Evolutionary conservation across 208 protist genomes (phyloP), one percentile per base, ranked within the genome.

Genomic region (Trypanosoma brucei): DNA sequence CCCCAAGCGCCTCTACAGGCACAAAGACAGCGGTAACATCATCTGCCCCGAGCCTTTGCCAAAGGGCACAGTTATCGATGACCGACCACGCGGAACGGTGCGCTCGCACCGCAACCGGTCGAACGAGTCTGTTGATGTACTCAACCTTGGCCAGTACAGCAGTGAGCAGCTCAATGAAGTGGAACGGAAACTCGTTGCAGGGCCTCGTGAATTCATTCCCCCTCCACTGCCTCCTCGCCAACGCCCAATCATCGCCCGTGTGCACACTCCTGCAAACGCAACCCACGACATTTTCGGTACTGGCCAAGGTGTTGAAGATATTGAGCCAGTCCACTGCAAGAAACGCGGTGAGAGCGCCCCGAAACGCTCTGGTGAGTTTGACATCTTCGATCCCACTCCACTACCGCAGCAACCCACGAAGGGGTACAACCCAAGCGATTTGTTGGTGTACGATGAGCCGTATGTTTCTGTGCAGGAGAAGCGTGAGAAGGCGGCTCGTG

Each of bases 201-300:
- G 84, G 34, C 83, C 83, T 35, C 80, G 81, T 58, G 65, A 75
- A 64, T 90, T 64, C 48, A 68, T 44, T 22, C 76, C 84, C 3
- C 74, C 70, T 6, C 72, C 84, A 3, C 64, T 89, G 69, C 79
- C 78, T 37, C 76, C 84, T 14, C 61, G 46, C 30, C 60, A 62
- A 54, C 67, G 59, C 33, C 73, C 84, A 9, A 56, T 68, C 39
- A 79, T 93, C 61, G 49, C 61, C 34, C 87, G 65, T 9, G 77
- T 91, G 61, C 80, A 87, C 58, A 77, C 70, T 0, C 30, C 38
- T 51, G 87, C 87, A 5, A 91, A 85, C 68, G 70, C 73, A 40
- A 81, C 85, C 59, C 87, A 93, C 75, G 87, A 93, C 57, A 77
- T 93, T 40, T 77, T 93, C 52, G 81, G 87, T 45, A 86, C 76